A percentile compares a stretch with the other conserved stretches of the same genome.
Conservation (phyloP, 1,139 yeast genomes). For the Blastobotrys serpentis region DNA sequence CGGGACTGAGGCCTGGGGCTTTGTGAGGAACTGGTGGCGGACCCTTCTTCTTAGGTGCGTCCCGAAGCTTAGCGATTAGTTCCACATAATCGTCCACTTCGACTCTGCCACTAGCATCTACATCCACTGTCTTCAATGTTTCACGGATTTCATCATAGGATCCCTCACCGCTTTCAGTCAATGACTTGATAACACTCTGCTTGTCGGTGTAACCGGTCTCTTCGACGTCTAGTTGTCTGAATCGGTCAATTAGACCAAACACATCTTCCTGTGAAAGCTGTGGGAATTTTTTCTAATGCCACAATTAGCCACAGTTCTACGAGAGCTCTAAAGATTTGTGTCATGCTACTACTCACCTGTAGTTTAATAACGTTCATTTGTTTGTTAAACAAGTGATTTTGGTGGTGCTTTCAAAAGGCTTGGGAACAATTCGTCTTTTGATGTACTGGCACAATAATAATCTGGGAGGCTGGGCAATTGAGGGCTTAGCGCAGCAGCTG, state of each 20-base stretch:
- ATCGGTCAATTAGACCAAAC: slow-evolving; percentile 78
- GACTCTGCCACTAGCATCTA: slow-evolving; percentile 95
- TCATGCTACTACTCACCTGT: slow-evolving; percentile 41
- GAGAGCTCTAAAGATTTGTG: not conserved
- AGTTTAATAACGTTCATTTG: slow-evolving; percentile 55
- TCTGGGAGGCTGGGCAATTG: no score
- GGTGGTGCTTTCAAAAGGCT: no score
- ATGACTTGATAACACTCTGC: slow-evolving; percentile 81
- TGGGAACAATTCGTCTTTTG: no score
- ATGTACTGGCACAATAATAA: no score
- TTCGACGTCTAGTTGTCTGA: slow-evolving; percentile 77
- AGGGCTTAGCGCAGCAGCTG: no score
- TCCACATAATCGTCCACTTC: slow-evolving; percentile 96
- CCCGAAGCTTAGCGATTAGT: slow-evolving; percentile 45
- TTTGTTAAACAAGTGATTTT: not conserved
- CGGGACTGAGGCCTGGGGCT: slow-evolving; percentile 20
- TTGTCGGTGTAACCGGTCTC: slow-evolving; percentile 97
- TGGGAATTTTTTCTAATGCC: slow-evolving; percentile 72
- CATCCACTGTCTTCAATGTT: slow-evolving; percentile 83
- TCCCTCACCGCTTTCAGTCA: slow-evolving; percentile 75
- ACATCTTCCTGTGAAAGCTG: slow-evolving; percentile 80
- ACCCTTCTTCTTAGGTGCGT: slow-evolving; percentile 30
- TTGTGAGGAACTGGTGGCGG: slow-evolving; percentile 29
- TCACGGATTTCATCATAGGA: slow-evolving; percentile 92
- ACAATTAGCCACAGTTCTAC: not conserved